phyloP scores from a whole-genome alignment of 352 stramenopile genomes.

The Globisporangium nunn region DNA sequence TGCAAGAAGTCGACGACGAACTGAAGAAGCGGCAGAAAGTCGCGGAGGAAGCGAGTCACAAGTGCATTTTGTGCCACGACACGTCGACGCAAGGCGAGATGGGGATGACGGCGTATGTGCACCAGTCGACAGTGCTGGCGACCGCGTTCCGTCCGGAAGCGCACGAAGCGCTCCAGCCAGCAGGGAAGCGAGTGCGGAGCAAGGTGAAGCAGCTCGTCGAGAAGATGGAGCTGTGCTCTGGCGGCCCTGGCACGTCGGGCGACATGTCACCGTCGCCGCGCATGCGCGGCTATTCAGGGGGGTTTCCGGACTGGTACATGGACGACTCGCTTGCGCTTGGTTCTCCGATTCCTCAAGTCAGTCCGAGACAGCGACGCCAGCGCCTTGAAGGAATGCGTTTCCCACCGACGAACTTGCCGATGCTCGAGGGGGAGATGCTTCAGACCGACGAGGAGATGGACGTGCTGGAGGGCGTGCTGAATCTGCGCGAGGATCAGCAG shows the following conservation, averaged over 20 bases:
- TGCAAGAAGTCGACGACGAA: conserved; percentile 23
- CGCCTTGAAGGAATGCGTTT: conserved; percentile 41
- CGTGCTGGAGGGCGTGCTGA: conserved; percentile 57
- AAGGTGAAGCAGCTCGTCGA: conserved; percentile 72
- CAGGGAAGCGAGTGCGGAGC: conserved; percentile 46
- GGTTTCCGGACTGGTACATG: conserved; percentile 74
- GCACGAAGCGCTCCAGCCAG: conserved; percentile 42
- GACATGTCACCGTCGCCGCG: conserved; percentile 39
- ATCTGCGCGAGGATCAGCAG: conserved; percentile 55
- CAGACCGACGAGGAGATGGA: conserved; percentile 64
- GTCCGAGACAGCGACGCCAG: conserved; percentile 25
- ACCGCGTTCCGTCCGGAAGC: conserved; percentile 66
- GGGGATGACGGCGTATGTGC: conserved; percentile 78
- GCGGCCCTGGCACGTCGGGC: conserved; percentile 21
- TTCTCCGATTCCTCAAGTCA: conserved; percentile 24
- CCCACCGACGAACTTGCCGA: conserved; percentile 27
- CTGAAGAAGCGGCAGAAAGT: conserved; percentile 44
- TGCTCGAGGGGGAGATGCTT: conserved; percentile 53
- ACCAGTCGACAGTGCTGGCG: conserved; percentile 82
- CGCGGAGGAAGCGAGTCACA: conserved; percentile 35
- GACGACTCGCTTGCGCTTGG: conserved; percentile 28
- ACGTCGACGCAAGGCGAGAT: conserved; percentile 74
- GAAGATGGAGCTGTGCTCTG: conserved; percentile 83
- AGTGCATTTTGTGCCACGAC: conserved; percentile 85
- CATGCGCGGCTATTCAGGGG: conserved; percentile 46